Evolutionary conservation across 2,329 filamentous ascomycete species (phyloP), one percentile per base, ranked within the genome.

Genomic region (Aspergillus latus): DNA sequence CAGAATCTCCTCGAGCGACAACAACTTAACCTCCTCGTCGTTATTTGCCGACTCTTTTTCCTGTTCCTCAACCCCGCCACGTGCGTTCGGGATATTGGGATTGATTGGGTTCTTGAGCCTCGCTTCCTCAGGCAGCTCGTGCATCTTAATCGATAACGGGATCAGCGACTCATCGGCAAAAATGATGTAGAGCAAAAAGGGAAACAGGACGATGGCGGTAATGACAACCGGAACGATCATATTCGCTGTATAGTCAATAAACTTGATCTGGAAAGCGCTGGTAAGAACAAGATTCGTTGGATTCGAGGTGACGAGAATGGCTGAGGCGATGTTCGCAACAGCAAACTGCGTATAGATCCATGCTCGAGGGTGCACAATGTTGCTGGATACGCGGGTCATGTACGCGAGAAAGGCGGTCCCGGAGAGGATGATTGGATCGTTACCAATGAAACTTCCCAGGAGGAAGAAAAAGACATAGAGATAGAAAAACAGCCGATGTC

Each of bases 291-390:
- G 80, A 54, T 91, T 91, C 2, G 88, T 90, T 0, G 88, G 88
- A 58, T 91, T 91, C 0, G 88, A 90, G 0, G 88, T 90, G 8
- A 92, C 88, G 10, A 92, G 76, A 26, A 90, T 88, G 0, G 88
- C 87, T 0, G 88, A 90, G 1, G 84, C 85, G 48, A 90, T 88
- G 59, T 90, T 90, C 50, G 87, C 87, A 1, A 89, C 71, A 13
- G 88, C 82, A 56, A 90, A 90, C 57, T 91, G 88, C 1, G 82
- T 83, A 62, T 85, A 82, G 21, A 90, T 89, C 88, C 88, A 90
- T 0, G 88, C 88, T 64, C 84, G 77, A 0, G 88, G 87, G 55
- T 88, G 83, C 9, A 81, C 74, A 56, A 91, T 90, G 62, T 90
- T 90, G 71, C 82, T 85, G 0, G 87, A 89, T 0, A 89, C 87